Evolutionary conservation across 1,284 basidiomycete genomes (phyloP), one percentile per base, ranked within the genome.

Genomic region (Cystobasidiaceae sp.): DNA sequence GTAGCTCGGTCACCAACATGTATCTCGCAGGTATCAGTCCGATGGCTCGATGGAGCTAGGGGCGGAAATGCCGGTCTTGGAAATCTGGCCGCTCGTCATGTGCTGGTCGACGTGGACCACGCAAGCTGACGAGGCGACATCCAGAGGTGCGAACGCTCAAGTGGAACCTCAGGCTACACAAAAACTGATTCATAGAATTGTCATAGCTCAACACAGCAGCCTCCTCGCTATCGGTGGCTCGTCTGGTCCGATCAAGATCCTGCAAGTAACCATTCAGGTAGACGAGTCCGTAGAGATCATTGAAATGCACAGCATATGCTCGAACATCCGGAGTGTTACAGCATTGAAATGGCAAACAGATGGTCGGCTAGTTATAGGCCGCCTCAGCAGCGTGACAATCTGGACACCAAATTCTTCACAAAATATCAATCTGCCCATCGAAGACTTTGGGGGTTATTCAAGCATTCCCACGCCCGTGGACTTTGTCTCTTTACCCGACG

Each of bases 401-500:
- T 55, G 51, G 61, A 56, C 25, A 7, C 8, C 19, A 7, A 13
- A 23, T 25, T 21, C 27, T 7, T 21, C 25, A 4, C 51, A 28
- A 11, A 28, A 33, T 21, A 27, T 64, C 15, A 17, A 6, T 6
- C 17, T 64, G 4, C 51, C 61, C 13, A 64, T 64, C 5, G 61
- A 64, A 25, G 33, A 45, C 6, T 56, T 27, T 32, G 25, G 39
- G 2, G 61, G 61, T 7, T 64, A 44, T 37, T 56, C 61, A 17
- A 51, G 46, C 33, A 46, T 56, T 21, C 21, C 61, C 5, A 34
- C 1, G 23, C 52, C 44, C 5, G 27, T 56, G 21, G 52, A 64
- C n/a, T 5, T 56, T 28, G 28, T 44, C 28, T 8, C 13, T 23
- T 28, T 56, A 19, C 51, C 17, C 3, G 13, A 4, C 8, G 33